Percentiles rank a stretch among this genome's conserved stretches.
Conservation (phyloP, 305 asterid genomes). For the Fraxinus nigra region DNA sequence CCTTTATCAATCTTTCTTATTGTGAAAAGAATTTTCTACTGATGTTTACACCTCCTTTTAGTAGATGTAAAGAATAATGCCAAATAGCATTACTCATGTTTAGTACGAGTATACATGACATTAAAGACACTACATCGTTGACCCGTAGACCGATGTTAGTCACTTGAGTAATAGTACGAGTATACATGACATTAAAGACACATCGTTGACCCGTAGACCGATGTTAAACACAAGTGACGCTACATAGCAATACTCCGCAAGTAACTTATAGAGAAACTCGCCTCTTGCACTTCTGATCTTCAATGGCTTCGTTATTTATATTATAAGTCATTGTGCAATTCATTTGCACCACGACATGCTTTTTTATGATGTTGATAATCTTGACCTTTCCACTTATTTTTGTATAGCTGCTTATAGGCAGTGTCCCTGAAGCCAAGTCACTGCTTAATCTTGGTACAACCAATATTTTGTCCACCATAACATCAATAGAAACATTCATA, state of each 20-base stretch:
- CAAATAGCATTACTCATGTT: not conserved
- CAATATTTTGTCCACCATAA: constrained; percentile 30
- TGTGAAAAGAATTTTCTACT: not conserved
- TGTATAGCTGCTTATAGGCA: constrained; percentile 25
- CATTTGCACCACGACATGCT: constrained; percentile 25
- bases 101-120: not conserved
- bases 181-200: not conserved
- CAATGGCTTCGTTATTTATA: constrained; percentile 18
- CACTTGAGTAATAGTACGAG: too few relatives aligned
- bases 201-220: not conserved
- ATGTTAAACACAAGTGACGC: not conserved
- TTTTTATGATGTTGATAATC: constrained; percentile 33
- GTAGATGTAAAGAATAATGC: not conserved
- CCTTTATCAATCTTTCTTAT: not conserved
- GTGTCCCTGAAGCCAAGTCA: constrained; percentile 27
- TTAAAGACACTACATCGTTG: not conserved
- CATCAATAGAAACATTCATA: constrained; percentile 23
- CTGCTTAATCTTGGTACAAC: constrained; percentile 12
- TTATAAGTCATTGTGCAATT: constrained; percentile 43
- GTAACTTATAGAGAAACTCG: constrained; percentile 14
- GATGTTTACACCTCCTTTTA: not conserved
- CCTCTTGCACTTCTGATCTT: constrained; percentile 30
- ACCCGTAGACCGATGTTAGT: not conserved
- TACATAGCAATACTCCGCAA: not conserved
- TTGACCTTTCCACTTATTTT: constrained; percentile 39